A percentile compares a stretch with the other conserved stretches of the same genome.
Evolutionary conservation across 139 green algal species (phyloP).

Genomic region (Chlorella sp.): DNA sequence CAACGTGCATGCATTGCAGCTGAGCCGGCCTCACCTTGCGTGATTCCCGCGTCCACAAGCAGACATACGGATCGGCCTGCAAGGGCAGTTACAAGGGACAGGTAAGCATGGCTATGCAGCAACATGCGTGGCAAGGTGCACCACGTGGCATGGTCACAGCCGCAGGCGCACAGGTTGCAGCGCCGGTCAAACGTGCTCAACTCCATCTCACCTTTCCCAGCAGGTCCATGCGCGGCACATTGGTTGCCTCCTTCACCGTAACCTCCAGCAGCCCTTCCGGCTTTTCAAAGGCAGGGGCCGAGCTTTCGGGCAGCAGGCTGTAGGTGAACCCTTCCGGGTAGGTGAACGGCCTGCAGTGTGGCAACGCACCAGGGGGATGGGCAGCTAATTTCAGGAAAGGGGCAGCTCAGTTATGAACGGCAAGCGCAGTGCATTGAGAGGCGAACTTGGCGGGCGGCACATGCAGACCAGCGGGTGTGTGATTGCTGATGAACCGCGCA

Average conservation of each 20-base stretch:
- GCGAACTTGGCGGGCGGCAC: no score
- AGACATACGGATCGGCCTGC: slow-evolving; percentile 30
- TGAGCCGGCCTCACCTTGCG: neutral
- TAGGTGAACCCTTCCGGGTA: slow-evolving; percentile 39
- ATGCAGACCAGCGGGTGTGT: no score
- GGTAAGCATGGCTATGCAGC: neutral
- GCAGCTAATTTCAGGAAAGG: no score
- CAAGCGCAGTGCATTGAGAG: no score
- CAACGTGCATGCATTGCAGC: no score
- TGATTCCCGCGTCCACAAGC: slow-evolving; percentile 16
- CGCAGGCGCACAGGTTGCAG: no score
- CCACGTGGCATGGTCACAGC: no score
- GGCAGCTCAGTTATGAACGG: no score
- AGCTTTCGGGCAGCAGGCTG: neutral
- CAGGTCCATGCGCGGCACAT: slow-evolving; percentile 42
- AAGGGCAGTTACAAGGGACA: neutral
- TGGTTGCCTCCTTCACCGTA: slow-evolving; percentile 13
- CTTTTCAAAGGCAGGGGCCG: neutral
- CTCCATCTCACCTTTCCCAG: slow-evolving; percentile 1
- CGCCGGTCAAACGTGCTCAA: no score
- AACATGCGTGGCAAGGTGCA: neutral
- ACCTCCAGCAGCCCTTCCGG: slow-evolving; percentile 43
- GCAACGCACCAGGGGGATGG: no score
- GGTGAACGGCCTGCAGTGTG: slow-evolving; percentile 31
- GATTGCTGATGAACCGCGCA: no score